These are phyloP conservation scores for Candida sakaeoensis DNA, from an alignment of 805 yeast genomes.

Conservation along the genomic window DNA sequence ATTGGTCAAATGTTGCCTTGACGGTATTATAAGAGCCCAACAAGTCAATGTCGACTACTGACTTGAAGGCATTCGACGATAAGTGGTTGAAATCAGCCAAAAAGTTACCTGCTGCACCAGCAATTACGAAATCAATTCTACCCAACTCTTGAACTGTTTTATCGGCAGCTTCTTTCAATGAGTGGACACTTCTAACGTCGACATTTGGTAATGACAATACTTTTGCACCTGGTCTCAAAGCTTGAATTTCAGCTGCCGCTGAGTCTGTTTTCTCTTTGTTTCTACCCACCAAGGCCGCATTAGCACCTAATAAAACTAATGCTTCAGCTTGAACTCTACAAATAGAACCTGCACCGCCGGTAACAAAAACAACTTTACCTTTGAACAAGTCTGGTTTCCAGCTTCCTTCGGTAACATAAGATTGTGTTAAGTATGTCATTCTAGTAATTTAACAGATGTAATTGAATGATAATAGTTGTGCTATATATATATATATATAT, in stretches of 20 bases:
- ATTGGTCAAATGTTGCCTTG: conserved; percentile 37
- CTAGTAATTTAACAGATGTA: neutral
- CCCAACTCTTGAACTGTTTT: conserved; percentile 46
- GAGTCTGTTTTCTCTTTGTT: conserved; percentile 57
- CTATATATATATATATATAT: neutral
- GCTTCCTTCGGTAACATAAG: conserved; percentile 24
- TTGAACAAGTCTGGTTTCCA: conserved; percentile 64
- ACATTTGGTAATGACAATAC: conserved; percentile 66
- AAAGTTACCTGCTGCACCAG: conserved; percentile 45
- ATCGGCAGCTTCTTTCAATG: conserved; percentile 59
- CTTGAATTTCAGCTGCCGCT: conserved; percentile 62
- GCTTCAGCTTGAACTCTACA: conserved; percentile 89
- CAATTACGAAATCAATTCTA: conserved; percentile 41
- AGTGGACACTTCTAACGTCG: conserved; percentile 70
- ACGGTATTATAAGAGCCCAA: conserved; percentile 41
- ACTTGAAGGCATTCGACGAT: conserved; percentile 38
- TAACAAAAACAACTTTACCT: conserved; percentile 84
- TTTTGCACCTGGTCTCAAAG: conserved; percentile 51
- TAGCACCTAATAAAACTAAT: conserved; percentile 76
- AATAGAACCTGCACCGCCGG: conserved; percentile 95
- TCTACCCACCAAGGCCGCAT: conserved; percentile 83
- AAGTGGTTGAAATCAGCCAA: conserved; percentile 41
- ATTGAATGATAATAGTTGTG: neutral
- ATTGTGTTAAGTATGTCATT: conserved; percentile 15
- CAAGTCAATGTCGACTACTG: conserved; percentile 37